A percentile compares a stretch with the other conserved stretches of the same genome.
These are phyloP conservation scores for Colletotrichum tabaci DNA, from an alignment of 2,329 filamentous ascomycete genomes.

Conservation along the genomic window DNA sequence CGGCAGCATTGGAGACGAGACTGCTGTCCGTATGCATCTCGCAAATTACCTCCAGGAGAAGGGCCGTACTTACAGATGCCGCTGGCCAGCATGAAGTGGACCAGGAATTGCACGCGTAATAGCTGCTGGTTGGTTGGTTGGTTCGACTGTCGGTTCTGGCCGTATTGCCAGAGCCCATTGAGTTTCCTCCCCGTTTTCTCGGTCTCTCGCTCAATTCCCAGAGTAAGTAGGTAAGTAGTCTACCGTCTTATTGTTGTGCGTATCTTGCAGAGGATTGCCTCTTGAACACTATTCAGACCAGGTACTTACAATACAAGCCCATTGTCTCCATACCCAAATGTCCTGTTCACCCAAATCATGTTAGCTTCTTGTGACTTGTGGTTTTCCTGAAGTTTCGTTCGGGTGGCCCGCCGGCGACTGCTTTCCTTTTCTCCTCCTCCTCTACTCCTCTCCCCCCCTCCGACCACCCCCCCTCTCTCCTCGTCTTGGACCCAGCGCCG, in stretches of 20 bases:
- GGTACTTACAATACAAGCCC: neutral
- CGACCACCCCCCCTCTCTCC: constrained; percentile 27
- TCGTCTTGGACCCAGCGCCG: constrained; percentile 36
- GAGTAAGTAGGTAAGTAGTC: neutral
- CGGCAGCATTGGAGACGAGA: neutral
- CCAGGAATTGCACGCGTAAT: neutral
- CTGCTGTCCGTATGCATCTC: constrained; percentile 20
- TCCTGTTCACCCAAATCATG: constrained; percentile 36
- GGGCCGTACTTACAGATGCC: neutral
- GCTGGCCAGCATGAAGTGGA: neutral
- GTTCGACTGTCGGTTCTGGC: neutral
- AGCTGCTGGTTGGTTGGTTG: constrained; percentile 3
- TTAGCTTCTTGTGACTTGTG: constrained; percentile 29
- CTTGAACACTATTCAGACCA: too few species aligned
- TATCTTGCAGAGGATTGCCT: neutral
- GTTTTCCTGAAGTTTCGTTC: constrained; percentile 8
- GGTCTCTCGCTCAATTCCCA: neutral
- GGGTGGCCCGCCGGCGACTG: constrained; percentile 30
- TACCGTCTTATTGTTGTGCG: constrained; percentile 24
- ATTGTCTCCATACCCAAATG: constrained; percentile 31
- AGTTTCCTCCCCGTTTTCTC: neutral
- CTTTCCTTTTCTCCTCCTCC: neutral
- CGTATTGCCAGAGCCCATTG: constrained; percentile 22
- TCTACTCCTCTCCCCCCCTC: neutral
- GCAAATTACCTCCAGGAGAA: constrained; percentile 27